Conservation (phyloP, 78 protist species). For the Dictyostelium brefeldianum region DNA sequence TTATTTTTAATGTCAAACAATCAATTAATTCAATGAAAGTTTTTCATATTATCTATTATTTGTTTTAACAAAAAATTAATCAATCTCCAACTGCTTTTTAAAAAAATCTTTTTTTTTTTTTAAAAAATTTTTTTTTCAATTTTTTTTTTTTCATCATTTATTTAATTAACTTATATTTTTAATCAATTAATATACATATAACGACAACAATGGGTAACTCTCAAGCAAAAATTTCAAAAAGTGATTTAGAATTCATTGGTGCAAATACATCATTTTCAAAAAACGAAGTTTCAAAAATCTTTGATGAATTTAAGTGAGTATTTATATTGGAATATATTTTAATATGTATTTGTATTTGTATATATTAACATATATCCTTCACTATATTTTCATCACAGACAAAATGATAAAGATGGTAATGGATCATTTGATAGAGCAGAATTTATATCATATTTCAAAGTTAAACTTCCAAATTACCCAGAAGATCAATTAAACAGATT, state of each 20-base stretch:
- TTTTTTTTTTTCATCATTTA: no score
- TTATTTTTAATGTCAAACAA: not conserved
- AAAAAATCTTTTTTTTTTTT: no score
- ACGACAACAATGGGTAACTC: not conserved
- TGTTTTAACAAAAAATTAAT: no score
- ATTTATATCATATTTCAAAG: constrained; percentile 29
- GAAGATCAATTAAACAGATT: not conserved
- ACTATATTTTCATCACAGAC: no score
- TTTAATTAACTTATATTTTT: no score
- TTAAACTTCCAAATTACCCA: constrained; percentile 35
- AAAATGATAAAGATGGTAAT: not conserved
- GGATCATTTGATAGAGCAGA: constrained; percentile 64
- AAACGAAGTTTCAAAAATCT: constrained; percentile 16
- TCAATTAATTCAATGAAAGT: no score
- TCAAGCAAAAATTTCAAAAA: not conserved
- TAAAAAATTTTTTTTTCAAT: no score
- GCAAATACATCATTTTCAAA: constrained; percentile 20
- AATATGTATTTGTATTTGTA: not conserved
- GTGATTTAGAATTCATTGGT: constrained; percentile 1
- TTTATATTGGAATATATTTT: not conserved
- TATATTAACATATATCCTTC: not conserved
- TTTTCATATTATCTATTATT: no score
- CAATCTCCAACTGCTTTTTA: no score
- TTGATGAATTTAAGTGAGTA: constrained; percentile 11
- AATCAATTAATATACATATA: no score